These are phyloP conservation scores for Tylopilus rubrobrunneus DNA, from an alignment of 768 basidiomycete genomes.

Conservation along the genomic window DNA sequence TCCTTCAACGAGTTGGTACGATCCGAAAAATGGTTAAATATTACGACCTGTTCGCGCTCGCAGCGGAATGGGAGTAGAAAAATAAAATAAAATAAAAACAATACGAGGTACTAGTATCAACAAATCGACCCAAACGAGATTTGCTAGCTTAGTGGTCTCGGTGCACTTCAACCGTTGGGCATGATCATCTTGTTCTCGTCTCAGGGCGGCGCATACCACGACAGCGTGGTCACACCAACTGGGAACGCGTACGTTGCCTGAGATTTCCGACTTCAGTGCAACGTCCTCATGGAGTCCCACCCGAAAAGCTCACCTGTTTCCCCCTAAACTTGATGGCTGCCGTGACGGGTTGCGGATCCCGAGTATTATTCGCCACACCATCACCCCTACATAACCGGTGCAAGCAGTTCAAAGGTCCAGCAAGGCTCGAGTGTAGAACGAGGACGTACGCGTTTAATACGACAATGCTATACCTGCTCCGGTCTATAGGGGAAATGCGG, in stretches of 20 bases:
- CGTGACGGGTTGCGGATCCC: conserved; percentile 52
- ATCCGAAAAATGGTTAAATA: no score
- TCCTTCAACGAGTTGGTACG: no score
- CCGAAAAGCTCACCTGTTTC: conserved; percentile 42
- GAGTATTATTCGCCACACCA: conserved; percentile 38
- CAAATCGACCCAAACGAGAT: no score
- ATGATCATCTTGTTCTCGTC: not conserved
- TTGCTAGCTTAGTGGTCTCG: no score
- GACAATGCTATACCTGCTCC: conserved; percentile 64
- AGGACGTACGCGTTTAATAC: conserved; percentile 60
- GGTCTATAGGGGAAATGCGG: conserved; percentile 50
- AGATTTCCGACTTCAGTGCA: not conserved
- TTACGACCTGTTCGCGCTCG: no score
- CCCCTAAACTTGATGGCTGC: conserved; percentile 65
- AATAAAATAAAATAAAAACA: no score
- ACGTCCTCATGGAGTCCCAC: not conserved
- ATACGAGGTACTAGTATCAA: no score
- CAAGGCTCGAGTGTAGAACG: not conserved
- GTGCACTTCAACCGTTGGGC: not conserved
- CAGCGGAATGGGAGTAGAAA: no score
- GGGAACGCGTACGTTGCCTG: conserved; percentile 74
- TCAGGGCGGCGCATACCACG: conserved; percentile 41
- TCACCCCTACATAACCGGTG: conserved; percentile 39
- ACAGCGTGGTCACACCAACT: conserved; percentile 61
- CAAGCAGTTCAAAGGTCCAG: not conserved